Evolutionary conservation across 2,329 filamentous ascomycete species (phyloP).

Genomic region (Colletotrichum spaethianum): DNA sequence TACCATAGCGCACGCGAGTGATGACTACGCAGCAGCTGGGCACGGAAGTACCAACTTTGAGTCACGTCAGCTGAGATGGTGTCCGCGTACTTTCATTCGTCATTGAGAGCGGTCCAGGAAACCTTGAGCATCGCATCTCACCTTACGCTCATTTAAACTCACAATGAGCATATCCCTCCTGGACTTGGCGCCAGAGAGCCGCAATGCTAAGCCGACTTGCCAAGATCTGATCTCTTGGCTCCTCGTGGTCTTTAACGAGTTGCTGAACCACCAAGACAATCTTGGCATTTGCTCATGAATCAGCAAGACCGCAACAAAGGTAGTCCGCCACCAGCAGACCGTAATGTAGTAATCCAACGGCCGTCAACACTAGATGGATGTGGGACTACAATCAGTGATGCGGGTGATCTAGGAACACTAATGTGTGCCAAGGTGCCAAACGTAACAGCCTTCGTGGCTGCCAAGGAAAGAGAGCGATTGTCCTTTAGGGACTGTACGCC

Average conservation of each 20-base stretch:
- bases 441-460: not conserved
- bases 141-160: not conserved
- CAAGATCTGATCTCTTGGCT: slow-evolving; percentile 15
- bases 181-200: slow-evolving; percentile 28
- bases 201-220: slow-evolving; percentile 29
- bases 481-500: not conserved
- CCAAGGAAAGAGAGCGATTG: not conserved
- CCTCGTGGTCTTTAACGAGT: slow-evolving; percentile 8
- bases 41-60: slow-evolving; percentile 11
- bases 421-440: not conserved
- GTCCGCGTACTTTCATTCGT: slow-evolving; percentile 10
- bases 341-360: not conserved
- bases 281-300: slow-evolving; percentile 24
- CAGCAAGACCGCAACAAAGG: not conserved
- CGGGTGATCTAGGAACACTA: not conserved
- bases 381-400: not conserved
- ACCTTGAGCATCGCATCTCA: not conserved
- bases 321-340: not conserved
- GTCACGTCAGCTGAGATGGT: slow-evolving; percentile 13
- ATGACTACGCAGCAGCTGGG: slow-evolving; percentile 1
- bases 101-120: not conserved
- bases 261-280: slow-evolving; percentile 1
- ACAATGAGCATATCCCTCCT: not conserved
- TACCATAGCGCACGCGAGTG: not conserved
- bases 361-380: not conserved